Base-by-base conservation (phyloP, 78 protist species). In the Dictyostelium discoideum region DNA sequence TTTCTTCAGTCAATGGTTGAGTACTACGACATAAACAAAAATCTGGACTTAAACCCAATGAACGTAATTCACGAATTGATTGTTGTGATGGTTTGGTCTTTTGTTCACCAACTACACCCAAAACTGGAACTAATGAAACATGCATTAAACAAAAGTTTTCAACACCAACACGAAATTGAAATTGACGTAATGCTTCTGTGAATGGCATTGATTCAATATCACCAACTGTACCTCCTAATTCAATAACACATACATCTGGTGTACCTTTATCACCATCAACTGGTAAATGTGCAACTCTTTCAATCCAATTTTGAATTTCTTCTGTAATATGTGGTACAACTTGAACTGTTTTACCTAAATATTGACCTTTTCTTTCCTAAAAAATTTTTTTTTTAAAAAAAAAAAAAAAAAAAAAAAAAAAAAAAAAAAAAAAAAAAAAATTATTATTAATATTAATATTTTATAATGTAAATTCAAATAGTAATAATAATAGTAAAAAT, bases 81-180 rank as follows among this genome's bases (percentile, higher is more conserved):
- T 98, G 99, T 93, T 99, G 99, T 1, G 99, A 98, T 63, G 99
- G 99, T 97, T 99, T 99, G 20, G 99, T 98, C 98, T 99, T 99
- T 78, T 94, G 98, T 96, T 99, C 99, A 63, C 99, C 99, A 11
- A 76, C 97, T 22, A 92, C 92, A 11, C 98, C 97, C 22, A 98
- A 22, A 20, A 79, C 92, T 29, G 99, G 99, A 22, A 98, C 98
- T 26, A 98, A 96, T 11, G 93, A 63, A 20, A 98, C 98, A 37
- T 97, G 97, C 87, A 94, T 74, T 65, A 92, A 42, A 86, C 97
- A 90, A 42, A 98, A 87, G 97, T 98, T 97, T 37, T 97, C 97
- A 13, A 60, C 76, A 37, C 98, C 98, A 5, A 98, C 97, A 10
- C 96, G 72, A 86, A 97, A 97, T 85, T 98, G 99, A 69, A 99